Evolutionary conservation across 139 green algal species (phyloP).

Genomic region (Chlamydomonas incerta): DNA sequence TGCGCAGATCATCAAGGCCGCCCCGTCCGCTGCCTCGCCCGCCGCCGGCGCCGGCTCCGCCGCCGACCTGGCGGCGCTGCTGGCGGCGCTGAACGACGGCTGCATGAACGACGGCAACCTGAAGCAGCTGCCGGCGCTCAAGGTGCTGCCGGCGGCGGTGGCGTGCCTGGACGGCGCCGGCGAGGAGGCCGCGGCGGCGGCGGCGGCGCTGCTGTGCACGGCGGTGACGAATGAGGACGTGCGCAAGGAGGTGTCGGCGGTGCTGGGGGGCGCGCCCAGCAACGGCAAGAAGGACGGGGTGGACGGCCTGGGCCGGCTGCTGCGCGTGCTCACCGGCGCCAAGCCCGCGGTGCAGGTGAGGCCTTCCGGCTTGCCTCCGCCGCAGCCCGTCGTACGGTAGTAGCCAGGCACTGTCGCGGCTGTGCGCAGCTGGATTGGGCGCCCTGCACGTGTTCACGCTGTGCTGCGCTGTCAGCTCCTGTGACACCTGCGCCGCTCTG

Average conservation of each 20-base stretch:
- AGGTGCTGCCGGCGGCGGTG: constrained; percentile 27
- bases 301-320: constrained; percentile 18
- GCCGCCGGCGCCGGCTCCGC: not conserved
- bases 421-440: no score
- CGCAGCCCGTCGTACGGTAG: no score
- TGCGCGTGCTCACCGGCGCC: constrained; percentile 35
- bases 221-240: constrained; percentile 45
- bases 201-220: constrained; percentile 57
- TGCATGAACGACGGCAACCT: constrained; percentile 65
- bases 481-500: no score
- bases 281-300: no score
- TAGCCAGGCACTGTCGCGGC: no score
- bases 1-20: no score
- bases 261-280: constrained; percentile 6
- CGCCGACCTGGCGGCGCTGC: not conserved
- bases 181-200: constrained; percentile 8
- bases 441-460: no score
- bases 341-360: constrained; percentile 22
- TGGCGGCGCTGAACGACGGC: constrained; percentile 50
- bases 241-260: constrained; percentile 50
- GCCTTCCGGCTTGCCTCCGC: no score
- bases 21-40: no score
- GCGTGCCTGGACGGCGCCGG: not conserved
- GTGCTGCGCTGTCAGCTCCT: no score
- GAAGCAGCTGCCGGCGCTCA: constrained; percentile 38